Base-by-base conservation (phyloP, 2,329 filamentous ascomycete species). In the Daldinia eschscholtzii region DNA sequence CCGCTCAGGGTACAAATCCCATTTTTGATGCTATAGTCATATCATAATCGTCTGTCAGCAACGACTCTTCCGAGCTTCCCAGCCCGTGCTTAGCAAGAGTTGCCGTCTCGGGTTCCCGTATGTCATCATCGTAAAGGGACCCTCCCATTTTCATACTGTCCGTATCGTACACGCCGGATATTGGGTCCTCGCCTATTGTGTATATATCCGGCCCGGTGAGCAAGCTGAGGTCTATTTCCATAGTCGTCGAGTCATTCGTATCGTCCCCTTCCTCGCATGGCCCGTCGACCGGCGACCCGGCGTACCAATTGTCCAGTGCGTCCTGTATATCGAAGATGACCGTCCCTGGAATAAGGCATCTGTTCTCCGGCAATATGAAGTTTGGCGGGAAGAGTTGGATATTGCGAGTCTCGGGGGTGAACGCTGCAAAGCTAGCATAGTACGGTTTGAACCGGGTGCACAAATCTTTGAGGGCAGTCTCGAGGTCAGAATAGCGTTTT, bases 371-470 rank as follows among this genome's bases (percentile, higher is more conserved):
- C 1, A 61, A 26, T 44, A 18, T 26, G 6, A 70, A 70, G 12
- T 58, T 64, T 3, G 63, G 7, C 9, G 65, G 63, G 50, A 65
- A 75, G 26, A 76, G 73, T 26, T 61, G 68, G 23, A 76, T 42
- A 26, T 44, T 55, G 33, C 64, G 64, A 20, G 39, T 68, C 12
- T 13, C 28, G 23, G 37, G 46, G 6, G 70, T 69, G 44, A 71
- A 76, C 3, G 67, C 65, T 10, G 74, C 74, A 37, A 74, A 74
- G 18, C 65, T 64, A 2, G 71, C 69, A 42, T 73, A 76, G 39
- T 65, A 72, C 35, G 61, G 52, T 28, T 63, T 64, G 53, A 74
- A 74, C 2, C 67, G 67, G n/a, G 65, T 52, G 23, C 62, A 71
- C 1, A 76, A 56, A 48, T 74, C 73, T 18, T 53, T 56, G 4